These are phyloP conservation scores for Neofusicoccum sp. DNA, from an alignment of 2,329 filamentous ascomycete genomes.

Conservation along the genomic window DNA sequence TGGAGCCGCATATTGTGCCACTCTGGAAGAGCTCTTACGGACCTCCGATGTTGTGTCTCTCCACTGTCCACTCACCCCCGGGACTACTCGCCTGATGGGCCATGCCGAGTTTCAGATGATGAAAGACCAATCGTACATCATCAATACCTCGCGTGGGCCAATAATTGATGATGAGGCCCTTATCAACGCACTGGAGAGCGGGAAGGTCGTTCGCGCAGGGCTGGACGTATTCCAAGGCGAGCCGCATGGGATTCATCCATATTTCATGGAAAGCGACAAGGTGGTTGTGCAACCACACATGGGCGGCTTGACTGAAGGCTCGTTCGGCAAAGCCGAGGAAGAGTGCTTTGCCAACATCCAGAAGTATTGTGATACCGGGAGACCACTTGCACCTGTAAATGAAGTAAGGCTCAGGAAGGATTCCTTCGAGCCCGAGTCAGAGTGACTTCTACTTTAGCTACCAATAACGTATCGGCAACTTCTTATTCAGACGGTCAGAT, in stretches of 20 bases:
- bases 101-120: conserved; percentile 44
- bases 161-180: conserved; percentile 52
- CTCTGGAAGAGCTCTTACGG: conserved; percentile 42
- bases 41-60: conserved; percentile 46
- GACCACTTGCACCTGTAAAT: conserved; percentile 41
- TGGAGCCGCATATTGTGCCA: conserved; percentile 34
- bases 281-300: conserved; percentile 48
- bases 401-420: conserved; percentile 10
- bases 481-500: too few species aligned
- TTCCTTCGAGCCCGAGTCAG: conserved; percentile 5
- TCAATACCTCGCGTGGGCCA: conserved; percentile 54
- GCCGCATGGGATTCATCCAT: conserved; percentile 40
- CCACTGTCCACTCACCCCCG: conserved; percentile 47
- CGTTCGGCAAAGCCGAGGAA: conserved; percentile 43
- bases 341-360: conserved; percentile 50
- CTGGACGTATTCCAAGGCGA: conserved; percentile 51
- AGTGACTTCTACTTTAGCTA: neutral
- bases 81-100: conserved; percentile 44
- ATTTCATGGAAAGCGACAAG: conserved; percentile 40
- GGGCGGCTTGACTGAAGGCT: conserved; percentile 45
- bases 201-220: conserved; percentile 48
- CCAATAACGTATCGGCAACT: too few species aligned
- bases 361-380: conserved; percentile 40
- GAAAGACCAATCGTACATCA: conserved; percentile 48
- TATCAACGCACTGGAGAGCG: conserved; percentile 46